These are phyloP conservation scores for Boletus sp. DNA, from an alignment of 768 basidiomycete species.

Conservation along the genomic window DNA sequence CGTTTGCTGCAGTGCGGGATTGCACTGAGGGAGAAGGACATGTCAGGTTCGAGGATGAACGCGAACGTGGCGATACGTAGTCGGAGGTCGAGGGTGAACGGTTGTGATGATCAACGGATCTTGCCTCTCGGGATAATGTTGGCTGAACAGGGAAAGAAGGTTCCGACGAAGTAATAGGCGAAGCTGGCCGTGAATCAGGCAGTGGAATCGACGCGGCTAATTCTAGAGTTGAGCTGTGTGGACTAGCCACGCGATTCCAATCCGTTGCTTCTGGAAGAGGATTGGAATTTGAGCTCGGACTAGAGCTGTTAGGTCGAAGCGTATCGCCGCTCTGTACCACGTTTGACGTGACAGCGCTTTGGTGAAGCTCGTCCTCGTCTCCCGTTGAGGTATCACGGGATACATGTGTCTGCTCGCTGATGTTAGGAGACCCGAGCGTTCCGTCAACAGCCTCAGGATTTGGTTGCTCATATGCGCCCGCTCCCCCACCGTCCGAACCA, in stretches of 20 bases:
- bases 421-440: neutral
- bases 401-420: neutral
- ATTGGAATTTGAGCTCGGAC: neutral
- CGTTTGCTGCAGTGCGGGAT: neutral
- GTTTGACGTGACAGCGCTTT: neutral
- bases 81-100: neutral
- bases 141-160: neutral
- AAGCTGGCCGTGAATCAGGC: constrained; percentile 20
- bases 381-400: neutral
- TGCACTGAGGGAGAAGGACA: neutral
- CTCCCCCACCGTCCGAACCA: neutral
- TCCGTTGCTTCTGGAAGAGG: neutral
- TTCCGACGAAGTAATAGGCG: neutral
- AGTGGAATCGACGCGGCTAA: constrained; percentile 17
- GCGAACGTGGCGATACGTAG: neutral
- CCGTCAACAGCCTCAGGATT: neutral
- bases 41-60: constrained; percentile 5
- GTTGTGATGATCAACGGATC: neutral
- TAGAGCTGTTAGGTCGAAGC: neutral
- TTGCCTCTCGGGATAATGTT: neutral
- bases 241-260: neutral
- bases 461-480: neutral
- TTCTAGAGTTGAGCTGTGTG: constrained; percentile 1
- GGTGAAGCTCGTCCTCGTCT: neutral
- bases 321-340: neutral